Base-by-base conservation (phyloP, 1,284 basidiomycete genomes). In the Pseudozyma sp. region DNA sequence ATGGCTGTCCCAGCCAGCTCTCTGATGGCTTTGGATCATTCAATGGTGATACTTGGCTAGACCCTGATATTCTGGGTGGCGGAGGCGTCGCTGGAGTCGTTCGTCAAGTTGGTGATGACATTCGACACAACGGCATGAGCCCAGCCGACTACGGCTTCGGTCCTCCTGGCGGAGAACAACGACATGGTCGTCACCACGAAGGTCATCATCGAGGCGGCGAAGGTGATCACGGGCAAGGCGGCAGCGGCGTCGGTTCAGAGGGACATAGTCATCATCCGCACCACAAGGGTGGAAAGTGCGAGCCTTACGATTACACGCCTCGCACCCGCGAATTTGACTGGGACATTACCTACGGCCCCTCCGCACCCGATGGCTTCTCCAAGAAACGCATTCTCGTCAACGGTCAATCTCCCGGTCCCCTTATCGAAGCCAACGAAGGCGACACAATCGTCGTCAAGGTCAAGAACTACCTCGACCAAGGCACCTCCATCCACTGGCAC, bases 401-500 rank as follows among this genome's bases (percentile, higher is more conserved):
- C 56, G 78, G 72, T 16, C 52, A 70, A 21, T 75, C 80, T 0
- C 82, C 82, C 3, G 82, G 81, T 12, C 81, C 80, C 0, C 48
- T 66, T 5, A 77, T 83, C 51, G 76, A 83, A 47, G 80, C 62
- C 31, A 82, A 77, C 40, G 74, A 77, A 40, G 82, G 82, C 16
- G 83, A 85, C 56, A 79, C 69, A 13, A 57, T 83, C 35, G 55
- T 78, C 34, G 67, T 85, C 44, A 62, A 65, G n/a, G 69, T 85
- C 18, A 58, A 53, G 21, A 85, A 85, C 49, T 44, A 62, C 13
- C 52, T 84, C 21, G 65, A 68, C 34, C 59, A 73, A 31, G 62
- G 68, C 40, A 72, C 76, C 13, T 62, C 74, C 2, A 76, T 82
- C 42, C 83, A 85, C 60, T 85, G 81, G 81, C 83, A 85, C 52